Evolutionary conservation across 2,329 filamentous ascomycete species (phyloP), one percentile per base, ranked within the genome.

Genomic region (Xylaria sp.): DNA sequence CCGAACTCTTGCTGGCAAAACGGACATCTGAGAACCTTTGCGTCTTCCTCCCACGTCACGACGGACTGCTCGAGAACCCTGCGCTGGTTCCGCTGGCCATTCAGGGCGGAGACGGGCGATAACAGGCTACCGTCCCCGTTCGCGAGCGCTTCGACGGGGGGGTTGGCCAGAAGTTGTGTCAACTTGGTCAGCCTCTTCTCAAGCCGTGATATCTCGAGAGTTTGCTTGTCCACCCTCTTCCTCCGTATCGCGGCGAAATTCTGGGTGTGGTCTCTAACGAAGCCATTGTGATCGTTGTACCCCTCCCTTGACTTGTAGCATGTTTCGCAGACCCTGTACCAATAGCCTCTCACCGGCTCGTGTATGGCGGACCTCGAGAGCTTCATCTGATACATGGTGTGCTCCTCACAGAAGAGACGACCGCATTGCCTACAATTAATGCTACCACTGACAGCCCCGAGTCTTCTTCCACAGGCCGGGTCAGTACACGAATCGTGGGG

Each of bases 381-480:
- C 80, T 96, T 97, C 91, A 98, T 98, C 79, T 99, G 94, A 73
- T 98, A 99, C 93, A 99, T 97, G 54, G 95, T 98, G 75, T 99
- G 95, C 69, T 94, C 91, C 73, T 98, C 95, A 76, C 95, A 99
- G 74, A 98, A 99, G 40, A 99, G 79, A 69, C 90, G 89, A 6
- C 95, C 95, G 72, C 95, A 99, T 65, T 93, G 92, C 65, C 95
- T 85, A 76, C 95, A 99, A 75, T 99, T 97, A 70, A 99, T 88
- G 71, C 85, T 93, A 17, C 93, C 92, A 70, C 90, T 93, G 6
- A 90, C 84, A 2, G 90, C 84, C 0, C 92, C 93, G 4, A 99
- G 79, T 25, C 88, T 85, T 75, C 90, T 91, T 29, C 88, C 91
- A 70, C 95, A 99, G 19, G 89, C 83, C 0, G 93, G 94, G 70